Conservation (phyloP, 2,329 filamentous ascomycete species). For the Pseudopithomyces chartarum region DNA sequence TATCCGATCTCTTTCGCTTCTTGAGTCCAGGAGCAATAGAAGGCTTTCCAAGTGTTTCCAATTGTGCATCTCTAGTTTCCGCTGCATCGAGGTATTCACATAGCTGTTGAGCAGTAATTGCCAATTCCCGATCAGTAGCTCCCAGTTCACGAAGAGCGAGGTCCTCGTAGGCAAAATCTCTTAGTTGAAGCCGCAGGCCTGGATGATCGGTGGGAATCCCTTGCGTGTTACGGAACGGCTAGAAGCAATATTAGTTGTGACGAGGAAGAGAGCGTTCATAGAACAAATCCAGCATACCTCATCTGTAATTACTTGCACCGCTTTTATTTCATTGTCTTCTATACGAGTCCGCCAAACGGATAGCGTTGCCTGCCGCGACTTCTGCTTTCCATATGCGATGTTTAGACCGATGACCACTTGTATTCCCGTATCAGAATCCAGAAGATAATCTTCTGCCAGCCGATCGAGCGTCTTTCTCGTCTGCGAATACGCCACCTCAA, state of each 20-base stretch:
- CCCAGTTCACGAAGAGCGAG: conserved; percentile 13
- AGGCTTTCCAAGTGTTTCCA: conserved; percentile 5
- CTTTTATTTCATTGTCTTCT: conserved; percentile 14
- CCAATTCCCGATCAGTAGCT: conserved; percentile 12
- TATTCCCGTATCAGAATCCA: conserved; percentile 20
- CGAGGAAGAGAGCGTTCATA: conserved; percentile 1
- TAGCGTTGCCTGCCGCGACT: conserved; percentile 18
- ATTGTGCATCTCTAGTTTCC: not conserved
- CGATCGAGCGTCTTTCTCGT: conserved; percentile 18
- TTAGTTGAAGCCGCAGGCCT: conserved; percentile 19
- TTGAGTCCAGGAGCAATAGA: conserved; percentile 8
- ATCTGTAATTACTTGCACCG: conserved; percentile 12
- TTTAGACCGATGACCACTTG: conserved; percentile 19
- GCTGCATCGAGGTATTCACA: conserved; percentile 14
- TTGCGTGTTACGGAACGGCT: conserved; percentile 31
- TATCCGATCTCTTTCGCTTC: conserved; percentile 19
- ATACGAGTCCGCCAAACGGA: conserved; percentile 17
- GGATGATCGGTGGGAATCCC: conserved; percentile 18
- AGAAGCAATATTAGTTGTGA: conserved; percentile 10
- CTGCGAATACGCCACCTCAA: conserved; percentile 26
- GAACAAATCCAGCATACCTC: conserved; percentile 14
- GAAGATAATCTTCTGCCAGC: conserved; percentile 24
- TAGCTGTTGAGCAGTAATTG: conserved; percentile 15
- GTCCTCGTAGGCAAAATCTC: conserved; percentile 22
- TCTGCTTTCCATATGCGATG: conserved; percentile 18